Conservation (phyloP, 495 filamentous ascomycete species). For the Hypoxylon rickii region DNA sequence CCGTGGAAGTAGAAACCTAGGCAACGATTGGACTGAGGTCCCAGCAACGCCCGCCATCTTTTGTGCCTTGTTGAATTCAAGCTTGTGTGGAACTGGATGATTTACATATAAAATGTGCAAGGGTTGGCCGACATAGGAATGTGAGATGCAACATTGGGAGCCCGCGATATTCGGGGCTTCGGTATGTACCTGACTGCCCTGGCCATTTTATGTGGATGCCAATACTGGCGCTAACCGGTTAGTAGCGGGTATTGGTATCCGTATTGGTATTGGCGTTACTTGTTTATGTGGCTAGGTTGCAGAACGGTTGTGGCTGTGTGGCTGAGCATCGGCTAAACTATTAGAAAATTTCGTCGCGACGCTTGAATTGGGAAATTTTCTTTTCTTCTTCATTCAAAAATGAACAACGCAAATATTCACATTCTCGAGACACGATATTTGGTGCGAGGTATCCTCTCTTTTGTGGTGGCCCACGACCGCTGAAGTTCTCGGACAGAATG, state of each 20-base stretch:
- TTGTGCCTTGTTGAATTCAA: no score
- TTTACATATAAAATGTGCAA: not conserved
- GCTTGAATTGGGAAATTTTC: constrained; percentile 16
- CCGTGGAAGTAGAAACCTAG: constrained; percentile 58
- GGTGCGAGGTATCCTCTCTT: constrained; percentile 47
- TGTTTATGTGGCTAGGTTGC: constrained; percentile 18
- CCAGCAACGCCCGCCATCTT: constrained; percentile 41
- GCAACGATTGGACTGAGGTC: constrained; percentile 41
- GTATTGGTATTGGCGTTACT: not conserved
- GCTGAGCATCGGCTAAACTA: no score
- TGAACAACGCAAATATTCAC: constrained; percentile 60
- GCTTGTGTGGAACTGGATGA: no score
- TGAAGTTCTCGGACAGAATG: constrained; percentile 56
- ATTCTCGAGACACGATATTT: constrained; percentile 54
- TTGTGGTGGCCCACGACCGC: constrained; percentile 51
- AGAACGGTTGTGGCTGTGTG: constrained; percentile 12
- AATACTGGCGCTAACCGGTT: not conserved
- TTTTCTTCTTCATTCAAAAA: constrained; percentile 47
- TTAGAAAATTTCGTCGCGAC: constrained; percentile 26
- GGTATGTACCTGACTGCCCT: no score
- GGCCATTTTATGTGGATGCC: no score
- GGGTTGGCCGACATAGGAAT: not conserved
- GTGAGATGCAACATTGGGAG: no score
- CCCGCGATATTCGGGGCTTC: constrained; percentile 27
- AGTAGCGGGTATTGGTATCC: not conserved